A percentile compares a stretch with the other conserved stretches of the same genome.
Evolutionary conservation across 768 basidiomycete species (phyloP).

Genomic region (Boletus rufocinnamomeus): DNA sequence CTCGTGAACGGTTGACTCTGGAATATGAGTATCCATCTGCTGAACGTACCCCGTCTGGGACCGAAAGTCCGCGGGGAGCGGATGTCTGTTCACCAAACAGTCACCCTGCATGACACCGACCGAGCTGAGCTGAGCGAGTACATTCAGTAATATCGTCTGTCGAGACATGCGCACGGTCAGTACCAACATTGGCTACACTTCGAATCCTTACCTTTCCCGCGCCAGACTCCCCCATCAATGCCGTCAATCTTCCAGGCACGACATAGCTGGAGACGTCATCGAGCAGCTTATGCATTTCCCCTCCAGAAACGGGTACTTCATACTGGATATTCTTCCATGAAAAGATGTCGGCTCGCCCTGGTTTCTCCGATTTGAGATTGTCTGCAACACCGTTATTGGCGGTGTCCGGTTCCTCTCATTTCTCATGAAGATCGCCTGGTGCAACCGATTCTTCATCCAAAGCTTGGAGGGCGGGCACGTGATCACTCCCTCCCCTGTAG

Average conservation of each 20-base stretch:
- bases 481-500: conserved; percentile 17
- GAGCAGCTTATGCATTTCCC: conserved; percentile 43
- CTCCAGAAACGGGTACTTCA: conserved; percentile 47
- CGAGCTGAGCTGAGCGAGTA: conserved; percentile 50
- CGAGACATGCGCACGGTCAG: background rate
- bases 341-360: conserved; percentile 55
- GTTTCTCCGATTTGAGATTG: conserved; percentile 17
- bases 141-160: conserved; percentile 62
- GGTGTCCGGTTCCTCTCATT: too few relatives aligned
- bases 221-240: conserved; percentile 50
- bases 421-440: background rate
- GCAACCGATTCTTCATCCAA: conserved; percentile 23
- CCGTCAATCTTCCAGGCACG: conserved; percentile 51
- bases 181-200: background rate
- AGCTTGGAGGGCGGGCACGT: background rate
- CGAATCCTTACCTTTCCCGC: conserved; percentile 28
- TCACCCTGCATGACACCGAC: conserved; percentile 53
- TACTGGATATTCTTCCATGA: conserved; percentile 78
- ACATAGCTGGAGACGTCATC: conserved; percentile 51
- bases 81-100: conserved; percentile 55
- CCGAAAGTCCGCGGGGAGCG: conserved; percentile 57
- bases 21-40: conserved; percentile 80
- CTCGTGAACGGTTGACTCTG: conserved; percentile 76
- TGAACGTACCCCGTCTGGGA: conserved; percentile 59
- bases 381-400: too few relatives aligned